Conservation (phyloP, 331 rosid genomes). For the Saraca asoca region DNA sequence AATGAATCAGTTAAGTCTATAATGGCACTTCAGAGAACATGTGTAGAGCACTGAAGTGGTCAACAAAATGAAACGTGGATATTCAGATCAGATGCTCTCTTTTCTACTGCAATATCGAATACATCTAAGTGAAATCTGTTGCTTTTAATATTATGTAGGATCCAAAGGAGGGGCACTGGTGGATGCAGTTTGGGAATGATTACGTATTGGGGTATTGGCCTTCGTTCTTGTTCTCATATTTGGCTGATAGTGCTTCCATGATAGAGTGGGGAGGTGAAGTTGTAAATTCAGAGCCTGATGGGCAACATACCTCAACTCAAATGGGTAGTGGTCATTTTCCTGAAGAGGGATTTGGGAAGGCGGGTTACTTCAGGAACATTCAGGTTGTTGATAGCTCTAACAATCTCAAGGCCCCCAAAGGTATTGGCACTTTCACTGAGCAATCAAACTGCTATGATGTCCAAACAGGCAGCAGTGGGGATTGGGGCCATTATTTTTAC, state of each 20-base stretch:
- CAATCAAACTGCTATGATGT: constrained; percentile 95
- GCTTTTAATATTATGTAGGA: constrained; percentile 46
- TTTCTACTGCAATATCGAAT: too few species aligned
- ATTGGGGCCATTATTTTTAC: constrained; percentile 96
- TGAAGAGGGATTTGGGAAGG: constrained; percentile 90
- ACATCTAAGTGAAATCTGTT: neutral
- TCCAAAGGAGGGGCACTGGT: constrained; percentile 97
- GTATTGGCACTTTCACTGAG: constrained; percentile 86
- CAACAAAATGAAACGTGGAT: neutral
- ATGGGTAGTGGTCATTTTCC: constrained; percentile 98
- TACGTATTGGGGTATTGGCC: constrained; percentile 96
- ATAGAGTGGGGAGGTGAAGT: constrained; percentile 99
- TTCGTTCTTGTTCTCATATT: constrained; percentile 85
- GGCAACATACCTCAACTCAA: constrained; percentile 88
- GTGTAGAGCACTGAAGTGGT: neutral
- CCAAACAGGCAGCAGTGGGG: constrained; percentile 82
- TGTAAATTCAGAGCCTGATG: constrained; percentile 78
- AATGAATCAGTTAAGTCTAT: constrained; percentile 1
- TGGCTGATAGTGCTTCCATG: constrained; percentile 95
- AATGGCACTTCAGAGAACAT: constrained; percentile 7
- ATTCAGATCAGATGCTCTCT: neutral
- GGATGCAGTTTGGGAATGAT: constrained; percentile 98
- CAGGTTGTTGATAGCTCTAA: constrained; percentile 92
- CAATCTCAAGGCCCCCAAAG: constrained; percentile 91
- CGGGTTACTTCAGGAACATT: constrained; percentile 88